Base-by-base conservation (phyloP, 495 filamentous ascomycete genomes). In the Bathelium albidoporum region DNA sequence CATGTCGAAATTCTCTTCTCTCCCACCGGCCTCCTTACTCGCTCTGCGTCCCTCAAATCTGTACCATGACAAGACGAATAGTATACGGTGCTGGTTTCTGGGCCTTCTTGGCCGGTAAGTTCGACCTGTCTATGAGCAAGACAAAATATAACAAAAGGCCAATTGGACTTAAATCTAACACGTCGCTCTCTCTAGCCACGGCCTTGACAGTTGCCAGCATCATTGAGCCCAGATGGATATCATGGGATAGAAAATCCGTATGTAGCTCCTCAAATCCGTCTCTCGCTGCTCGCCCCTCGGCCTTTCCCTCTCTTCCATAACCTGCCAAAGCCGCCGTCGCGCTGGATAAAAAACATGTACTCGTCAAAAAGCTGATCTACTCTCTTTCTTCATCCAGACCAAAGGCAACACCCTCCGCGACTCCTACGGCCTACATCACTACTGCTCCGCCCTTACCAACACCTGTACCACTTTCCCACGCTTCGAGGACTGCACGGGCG, bases 401-500 rank as follows among this genome's bases (percentile, higher is more conserved):
- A n/a, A 72, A 44, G 80, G 76, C 63, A 69, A 73, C 72, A 77
- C 81, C 69, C 68, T 87, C 78, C 78, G 80, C 69, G 80, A 88
- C 78, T 83, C 83, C 66, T 86, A 89, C 74, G 93, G 93, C 55
- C 84, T 97, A 43, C 87, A 95, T 74, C 79, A 80, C 31, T 85
- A 85, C 67, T 97, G 93, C 75, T 89, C 81, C 49, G 81, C 78
- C 76, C 80, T 79, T 64, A 81, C 76, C 10, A 74, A 79, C 60
- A 74, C 70, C 43, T 88, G 85, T 74, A 75, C 77, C 45, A 73
- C 75, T 61, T 88, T 87, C 70, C 85, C 86, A 9, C 74, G 77
- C 63, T 75, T 80, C 64, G 79, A 83, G 58, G 88, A 89, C 75
- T 90, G 87, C 76, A 81, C 84, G 65, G 85, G 82, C 68, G 77